Percentiles rank a stretch among this genome's conserved stretches.
phyloP scores from a whole-genome alignment of 768 basidiomycete genomes.

The Thelephora ganbajun region DNA sequence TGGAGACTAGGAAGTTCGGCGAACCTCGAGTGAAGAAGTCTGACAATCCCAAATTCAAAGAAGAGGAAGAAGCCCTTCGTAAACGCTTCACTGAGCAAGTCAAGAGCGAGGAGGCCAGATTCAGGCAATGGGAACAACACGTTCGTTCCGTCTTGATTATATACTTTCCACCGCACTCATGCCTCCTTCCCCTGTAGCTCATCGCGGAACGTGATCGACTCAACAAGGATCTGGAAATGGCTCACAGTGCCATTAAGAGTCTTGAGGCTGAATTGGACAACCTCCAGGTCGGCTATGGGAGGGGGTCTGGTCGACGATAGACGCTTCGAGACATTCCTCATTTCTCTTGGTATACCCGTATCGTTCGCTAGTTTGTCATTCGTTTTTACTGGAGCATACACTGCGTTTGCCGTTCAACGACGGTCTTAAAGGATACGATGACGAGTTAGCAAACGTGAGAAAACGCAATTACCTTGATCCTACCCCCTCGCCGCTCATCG shows the following conservation, averaged over 20 bases:
- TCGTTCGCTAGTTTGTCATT: too few species aligned
- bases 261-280: slow-evolving; percentile 86
- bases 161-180: slow-evolving; percentile 7
- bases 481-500: too few species aligned
- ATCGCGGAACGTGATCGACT: slow-evolving; percentile 96
- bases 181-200: slow-evolving; percentile 39
- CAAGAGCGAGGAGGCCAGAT: slow-evolving; percentile 93
- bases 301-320: slow-evolving; percentile 55
- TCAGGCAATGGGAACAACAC: slow-evolving; percentile 99
- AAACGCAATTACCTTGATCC: too few species aligned
- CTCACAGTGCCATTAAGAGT: slow-evolving; percentile 83
- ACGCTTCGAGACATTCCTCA: not conserved
- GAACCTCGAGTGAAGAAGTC: slow-evolving; percentile 97
- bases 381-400: too few species aligned
- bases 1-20: slow-evolving; percentile 99
- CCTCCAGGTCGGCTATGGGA: slow-evolving; percentile 74
- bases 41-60: slow-evolving; percentile 99
- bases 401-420: too few species aligned
- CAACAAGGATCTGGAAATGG: slow-evolving; percentile 95
- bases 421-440: too few species aligned
- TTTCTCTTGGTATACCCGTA: too few species aligned
- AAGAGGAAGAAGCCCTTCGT: slow-evolving; percentile 92
- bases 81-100: slow-evolving; percentile 99
- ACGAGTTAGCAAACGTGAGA: too few species aligned
- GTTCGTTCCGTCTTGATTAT: slow-evolving; percentile 31